Percentiles rank a stretch among this genome's conserved stretches.
These are phyloP conservation scores for Carex littledalei DNA, from an alignment of 176 grass and related monocot species.

Conservation along the genomic window DNA sequence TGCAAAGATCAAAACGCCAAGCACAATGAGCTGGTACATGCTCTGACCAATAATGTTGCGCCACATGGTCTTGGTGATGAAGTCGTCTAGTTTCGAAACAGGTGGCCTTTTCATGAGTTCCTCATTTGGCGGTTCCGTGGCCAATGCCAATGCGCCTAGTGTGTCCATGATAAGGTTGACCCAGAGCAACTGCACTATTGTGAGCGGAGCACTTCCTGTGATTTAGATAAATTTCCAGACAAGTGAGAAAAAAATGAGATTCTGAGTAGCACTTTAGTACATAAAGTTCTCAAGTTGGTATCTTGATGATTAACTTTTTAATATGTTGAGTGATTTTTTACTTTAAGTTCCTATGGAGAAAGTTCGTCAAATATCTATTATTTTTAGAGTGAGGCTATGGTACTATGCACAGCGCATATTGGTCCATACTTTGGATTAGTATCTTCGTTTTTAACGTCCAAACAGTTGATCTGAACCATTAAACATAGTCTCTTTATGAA, in stretches of 20 bases:
- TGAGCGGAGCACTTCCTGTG: slow-evolving; percentile 76
- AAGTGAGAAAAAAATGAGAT: neutral
- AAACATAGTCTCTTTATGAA: no score
- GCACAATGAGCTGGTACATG: slow-evolving; percentile 69
- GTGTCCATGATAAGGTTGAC: slow-evolving; percentile 99
- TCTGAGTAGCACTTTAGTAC: neutral
- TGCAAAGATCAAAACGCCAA: slow-evolving; percentile 56
- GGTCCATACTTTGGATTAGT: no score
- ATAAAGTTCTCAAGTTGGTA: neutral
- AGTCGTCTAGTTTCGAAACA: slow-evolving; percentile 50
- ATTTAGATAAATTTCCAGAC: neutral
- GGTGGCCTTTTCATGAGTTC: slow-evolving; percentile 62
- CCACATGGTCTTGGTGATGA: slow-evolving; percentile 95
- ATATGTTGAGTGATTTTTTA: neutral
- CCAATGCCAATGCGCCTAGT: slow-evolving; percentile 74
- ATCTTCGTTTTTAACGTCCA: no score
- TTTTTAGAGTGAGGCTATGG: neutral
- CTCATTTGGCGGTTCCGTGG: slow-evolving; percentile 73
- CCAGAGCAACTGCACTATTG: slow-evolving; percentile 85
- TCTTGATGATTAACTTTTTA: neutral
- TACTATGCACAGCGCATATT: no score
- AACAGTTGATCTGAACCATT: no score
- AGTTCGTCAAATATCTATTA: neutral
- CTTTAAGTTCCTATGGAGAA: neutral
- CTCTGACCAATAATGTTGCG: slow-evolving; percentile 86